Base-by-base conservation (phyloP, 306 rosid species). In the Cicer pinnatifidum region DNA sequence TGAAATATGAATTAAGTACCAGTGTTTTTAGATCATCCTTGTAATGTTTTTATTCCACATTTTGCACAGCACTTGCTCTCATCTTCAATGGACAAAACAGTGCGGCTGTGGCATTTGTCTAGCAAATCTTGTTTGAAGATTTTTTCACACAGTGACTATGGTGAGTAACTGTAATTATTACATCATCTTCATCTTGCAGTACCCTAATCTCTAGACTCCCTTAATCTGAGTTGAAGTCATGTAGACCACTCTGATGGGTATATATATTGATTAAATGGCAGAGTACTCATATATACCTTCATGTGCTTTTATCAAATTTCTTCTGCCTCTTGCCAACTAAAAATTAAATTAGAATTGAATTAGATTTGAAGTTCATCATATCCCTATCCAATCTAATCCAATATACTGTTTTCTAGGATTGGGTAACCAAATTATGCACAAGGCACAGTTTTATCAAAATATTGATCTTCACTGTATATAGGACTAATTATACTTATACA, bases 21-120 rank as follows among this genome's bases (percentile, higher is more conserved):
- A 37, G 80, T 67, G 61, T 9, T 46, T 73, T 13, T 13, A 11
- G 19, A 69, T 16, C 67, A 63, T 78, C 75, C 67, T 62, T 35
- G 40, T 71, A 75, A 87, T 57, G 28, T 39, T 48, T 84, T 56
- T 76, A 59, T 37, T 67, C 41, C 69, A 44, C 40, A 15, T 73
- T 67, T 35, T 82, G 59, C 47, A 44, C 96, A 95, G 99, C 96
- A 87, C 48, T 81, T 95, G 88, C 99, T 95, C 84, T 95, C 99
- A 77, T 91, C 99, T 74, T 95, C 99, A 71, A 95, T 95, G 99
- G 99, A 95, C 89, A 95, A 95, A 88, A 95, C 99, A 4, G 99
- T 95, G 81, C 90, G 97, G 85, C 90, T 95, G 53, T 95, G 99
- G 99, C 87, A 95, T 75, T 77, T 95, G 73, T 78, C 97, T 62